Percentiles rank a stretch among this genome's conserved stretches.
Evolutionary conservation across 2,329 filamentous ascomycete species (phyloP).

Genomic region (Cladophialophora chaetospira): DNA sequence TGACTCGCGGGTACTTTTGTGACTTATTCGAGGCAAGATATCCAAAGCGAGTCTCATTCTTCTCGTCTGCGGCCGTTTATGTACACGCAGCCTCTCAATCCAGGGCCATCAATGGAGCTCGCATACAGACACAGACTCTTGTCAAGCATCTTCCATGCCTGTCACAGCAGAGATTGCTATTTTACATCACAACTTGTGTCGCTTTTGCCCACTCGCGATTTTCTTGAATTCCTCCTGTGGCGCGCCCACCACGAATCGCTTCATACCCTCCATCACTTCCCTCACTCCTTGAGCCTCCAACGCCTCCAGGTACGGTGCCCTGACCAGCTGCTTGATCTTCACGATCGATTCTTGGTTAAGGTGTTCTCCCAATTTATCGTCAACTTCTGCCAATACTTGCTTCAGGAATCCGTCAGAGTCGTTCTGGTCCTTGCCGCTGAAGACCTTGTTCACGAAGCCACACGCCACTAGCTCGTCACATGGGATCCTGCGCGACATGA

Average conservation of each 20-base stretch:
- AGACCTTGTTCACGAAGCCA: conserved; percentile 85
- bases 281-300: conserved; percentile 76
- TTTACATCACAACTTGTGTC: conserved; percentile 74
- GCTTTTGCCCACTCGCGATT: conserved; percentile 85
- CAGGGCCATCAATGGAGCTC: too few relatives aligned
- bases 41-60: too few relatives aligned
- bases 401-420: conserved; percentile 70
- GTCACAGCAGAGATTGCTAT: not conserved
- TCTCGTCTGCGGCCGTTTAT: too few relatives aligned
- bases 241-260: conserved; percentile 75
- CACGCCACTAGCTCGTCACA: conserved; percentile 71
- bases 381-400: conserved; percentile 75
- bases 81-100: too few relatives aligned
- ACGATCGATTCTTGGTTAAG: conserved; percentile 76
- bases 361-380: conserved; percentile 77
- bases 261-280: conserved; percentile 84
- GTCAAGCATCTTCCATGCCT: not conserved
- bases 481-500: conserved; percentile 80
- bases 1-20: too few relatives aligned
- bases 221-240: conserved; percentile 88
- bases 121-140: too few relatives aligned
- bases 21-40: too few relatives aligned
- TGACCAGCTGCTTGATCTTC: conserved; percentile 81
- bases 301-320: conserved; percentile 69
- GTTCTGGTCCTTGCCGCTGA: conserved; percentile 60